A percentile compares a stretch with the other conserved stretches of the same genome.
phyloP scores from a whole-genome alignment of 1,284 basidiomycete species.

The Ustilago shanxiensis region DNA sequence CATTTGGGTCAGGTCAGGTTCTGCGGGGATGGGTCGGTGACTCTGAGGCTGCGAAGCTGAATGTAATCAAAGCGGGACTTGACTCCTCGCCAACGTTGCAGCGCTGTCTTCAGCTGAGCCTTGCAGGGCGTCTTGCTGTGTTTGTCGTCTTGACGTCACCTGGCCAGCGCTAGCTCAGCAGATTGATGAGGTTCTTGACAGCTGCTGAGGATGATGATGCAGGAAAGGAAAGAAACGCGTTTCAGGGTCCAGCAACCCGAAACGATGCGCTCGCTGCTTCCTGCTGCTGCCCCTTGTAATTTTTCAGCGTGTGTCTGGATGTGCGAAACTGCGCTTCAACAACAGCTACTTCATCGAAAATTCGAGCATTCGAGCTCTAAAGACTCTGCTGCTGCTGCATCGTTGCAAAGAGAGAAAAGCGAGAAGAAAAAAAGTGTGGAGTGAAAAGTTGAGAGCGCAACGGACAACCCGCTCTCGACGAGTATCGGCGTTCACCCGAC shows the following conservation, averaged over 20 bases:
- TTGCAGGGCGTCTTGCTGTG: background rate
- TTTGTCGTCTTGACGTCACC: too few relatives aligned
- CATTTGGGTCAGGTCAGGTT: background rate
- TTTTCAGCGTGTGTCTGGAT: too few relatives aligned
- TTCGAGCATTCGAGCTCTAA: background rate
- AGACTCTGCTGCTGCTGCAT: too few relatives aligned
- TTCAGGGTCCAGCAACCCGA: conserved; percentile 14
- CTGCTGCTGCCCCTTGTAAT: too few relatives aligned
- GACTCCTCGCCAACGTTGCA: background rate
- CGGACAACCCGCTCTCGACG: background rate
- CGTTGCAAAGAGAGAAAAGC: background rate
- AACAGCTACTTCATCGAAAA: background rate
- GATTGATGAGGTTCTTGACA: conserved; percentile 22
- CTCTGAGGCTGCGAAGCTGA: background rate
- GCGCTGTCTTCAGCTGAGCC: background rate
- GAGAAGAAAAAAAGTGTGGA: background rate
- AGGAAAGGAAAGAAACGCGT: background rate
- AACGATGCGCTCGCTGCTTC: too few relatives aligned
- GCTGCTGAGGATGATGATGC: background rate
- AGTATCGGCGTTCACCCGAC: conserved; percentile 18
- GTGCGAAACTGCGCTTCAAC: background rate
- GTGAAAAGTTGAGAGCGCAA: background rate
- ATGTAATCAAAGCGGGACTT: background rate
- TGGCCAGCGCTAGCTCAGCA: background rate
- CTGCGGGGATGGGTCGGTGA: background rate